Conservation (phyloP, 441 rosid genomes). For the Hura crepitans region DNA sequence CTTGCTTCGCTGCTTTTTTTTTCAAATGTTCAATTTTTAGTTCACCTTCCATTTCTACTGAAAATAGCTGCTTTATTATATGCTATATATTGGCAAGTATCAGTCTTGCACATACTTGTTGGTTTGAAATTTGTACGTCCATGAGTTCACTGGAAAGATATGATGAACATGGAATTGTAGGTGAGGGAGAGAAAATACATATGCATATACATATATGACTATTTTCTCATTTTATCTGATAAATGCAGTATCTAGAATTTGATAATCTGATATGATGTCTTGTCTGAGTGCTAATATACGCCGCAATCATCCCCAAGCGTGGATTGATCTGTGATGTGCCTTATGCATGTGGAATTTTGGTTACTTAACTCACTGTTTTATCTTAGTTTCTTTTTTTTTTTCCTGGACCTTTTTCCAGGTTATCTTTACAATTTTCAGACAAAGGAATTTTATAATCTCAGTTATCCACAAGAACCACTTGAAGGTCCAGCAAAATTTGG, state of each 20-base stretch:
- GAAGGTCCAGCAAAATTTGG: slow-evolving; percentile 84
- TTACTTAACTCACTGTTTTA: not conserved
- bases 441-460: slow-evolving; percentile 86
- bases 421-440: slow-evolving; percentile 85
- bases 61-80: not conserved
- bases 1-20: not conserved
- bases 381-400: slow-evolving; percentile 8
- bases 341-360: slow-evolving; percentile 6
- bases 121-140: not conserved
- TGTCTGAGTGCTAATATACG: not conserved
- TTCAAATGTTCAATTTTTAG: not conserved
- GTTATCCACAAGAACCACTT: slow-evolving; percentile 71
- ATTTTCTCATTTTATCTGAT: not conserved
- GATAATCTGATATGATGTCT: not conserved
- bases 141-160: not conserved
- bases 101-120: not conserved
- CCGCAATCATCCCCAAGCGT: not conserved
- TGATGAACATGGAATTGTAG: not conserved
- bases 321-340: not conserved
- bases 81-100: not conserved
- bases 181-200: not conserved
- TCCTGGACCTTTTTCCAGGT: slow-evolving; percentile 44
- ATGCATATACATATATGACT: not conserved
- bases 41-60: not conserved
- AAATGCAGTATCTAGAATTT: not conserved